Percentiles rank a stretch among this genome's conserved stretches.
Evolutionary conservation across 495 filamentous ascomycete species (phyloP).

Genomic region (Aspergillus homomorphus): DNA sequence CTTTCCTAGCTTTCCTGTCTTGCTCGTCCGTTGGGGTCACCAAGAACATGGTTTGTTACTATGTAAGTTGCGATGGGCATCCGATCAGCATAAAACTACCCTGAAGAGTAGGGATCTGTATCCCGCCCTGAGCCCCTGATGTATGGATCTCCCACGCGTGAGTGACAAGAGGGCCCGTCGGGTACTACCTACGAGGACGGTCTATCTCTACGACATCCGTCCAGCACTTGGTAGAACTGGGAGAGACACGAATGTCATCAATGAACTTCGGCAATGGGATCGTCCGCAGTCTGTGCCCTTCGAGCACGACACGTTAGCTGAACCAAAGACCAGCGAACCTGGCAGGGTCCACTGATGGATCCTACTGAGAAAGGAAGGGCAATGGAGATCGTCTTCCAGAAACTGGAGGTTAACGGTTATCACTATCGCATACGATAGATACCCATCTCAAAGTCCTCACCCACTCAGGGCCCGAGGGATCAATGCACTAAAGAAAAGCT

Average conservation of each 20-base stretch:
- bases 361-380: slow-evolving; percentile 20
- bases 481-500: slow-evolving; percentile 1
- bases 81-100: background rate
- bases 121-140: background rate
- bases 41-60: background rate
- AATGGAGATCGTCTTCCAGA: slow-evolving; percentile 25
- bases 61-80: background rate
- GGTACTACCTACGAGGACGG: slow-evolving; percentile 4
- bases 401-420: slow-evolving; percentile 16
- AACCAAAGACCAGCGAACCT: slow-evolving; percentile 2
- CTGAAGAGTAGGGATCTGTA: background rate
- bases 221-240: background rate
- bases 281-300: slow-evolving; percentile 12
- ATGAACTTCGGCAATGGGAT: slow-evolving; percentile 5
- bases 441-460: background rate
- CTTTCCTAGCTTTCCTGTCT: background rate
- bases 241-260: background rate
- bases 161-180: background rate
- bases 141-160: background rate
- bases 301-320: slow-evolving; percentile 8
- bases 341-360: slow-evolving; percentile 33
- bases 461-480: slow-evolving; percentile 4
- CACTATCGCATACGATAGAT: background rate
- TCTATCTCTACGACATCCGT: background rate
- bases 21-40: background rate